Conservation (phyloP, 2,329 filamentous ascomycete genomes). For the Pyricularia grisea region DNA sequence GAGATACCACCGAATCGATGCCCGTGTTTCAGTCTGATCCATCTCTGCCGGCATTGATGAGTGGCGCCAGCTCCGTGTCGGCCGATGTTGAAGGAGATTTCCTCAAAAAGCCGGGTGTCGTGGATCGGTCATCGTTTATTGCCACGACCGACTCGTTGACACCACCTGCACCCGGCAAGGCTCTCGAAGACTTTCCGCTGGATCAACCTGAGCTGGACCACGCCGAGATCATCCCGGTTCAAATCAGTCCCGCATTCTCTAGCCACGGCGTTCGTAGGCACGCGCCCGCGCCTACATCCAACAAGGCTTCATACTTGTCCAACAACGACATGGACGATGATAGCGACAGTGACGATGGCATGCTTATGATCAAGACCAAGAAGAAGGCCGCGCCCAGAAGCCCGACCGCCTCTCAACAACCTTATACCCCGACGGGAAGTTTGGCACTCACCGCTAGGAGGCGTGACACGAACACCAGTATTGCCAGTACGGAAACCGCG, state of each 20-base stretch:
- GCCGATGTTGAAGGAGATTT: conserved; percentile 54
- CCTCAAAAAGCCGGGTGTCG: conserved; percentile 36
- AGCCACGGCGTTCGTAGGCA: not conserved
- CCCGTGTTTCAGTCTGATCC: conserved; percentile 52
- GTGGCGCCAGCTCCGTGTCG: conserved; percentile 55
- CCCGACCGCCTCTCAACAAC: not conserved
- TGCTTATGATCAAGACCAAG: conserved; percentile 43
- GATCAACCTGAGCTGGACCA: conserved; percentile 20
- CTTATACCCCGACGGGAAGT: conserved; percentile 13
- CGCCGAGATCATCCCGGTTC: conserved; percentile 16
- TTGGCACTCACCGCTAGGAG: conserved; percentile 20
- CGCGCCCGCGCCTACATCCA: not conserved
- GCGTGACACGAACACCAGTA: conserved; percentile 51
- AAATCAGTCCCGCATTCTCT: conserved; percentile 8
- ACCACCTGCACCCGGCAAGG: conserved; percentile 39
- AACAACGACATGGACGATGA: conserved; percentile 33
- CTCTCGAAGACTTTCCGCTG: conserved; percentile 34
- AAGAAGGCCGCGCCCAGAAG: conserved; percentile 18
- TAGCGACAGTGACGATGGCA: conserved; percentile 44
- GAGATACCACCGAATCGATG: conserved; percentile 35
- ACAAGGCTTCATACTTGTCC: not conserved
- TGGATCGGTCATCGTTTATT: conserved; percentile 33
- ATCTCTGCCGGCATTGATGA: conserved; percentile 53
- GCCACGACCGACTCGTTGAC: conserved; percentile 46
- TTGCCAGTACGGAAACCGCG: conserved; percentile 54